phyloP scores from a whole-genome alignment of 2,329 filamentous ascomycete species.

The Paramyrothecium roridum region DNA sequence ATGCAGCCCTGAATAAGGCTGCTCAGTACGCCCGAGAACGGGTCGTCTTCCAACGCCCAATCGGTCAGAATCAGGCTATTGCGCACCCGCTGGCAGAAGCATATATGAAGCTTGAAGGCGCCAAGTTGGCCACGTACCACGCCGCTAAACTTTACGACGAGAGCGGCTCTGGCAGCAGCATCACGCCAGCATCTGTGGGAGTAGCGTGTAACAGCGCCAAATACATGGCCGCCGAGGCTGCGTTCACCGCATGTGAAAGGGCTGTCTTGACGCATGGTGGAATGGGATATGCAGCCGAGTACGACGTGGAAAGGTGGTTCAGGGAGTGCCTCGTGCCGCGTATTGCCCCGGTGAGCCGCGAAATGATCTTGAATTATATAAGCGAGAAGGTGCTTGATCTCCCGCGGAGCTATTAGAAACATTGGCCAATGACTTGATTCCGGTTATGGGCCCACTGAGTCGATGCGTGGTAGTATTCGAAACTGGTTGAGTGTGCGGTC shows the following conservation, averaged over 20 bases:
- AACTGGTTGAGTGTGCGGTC: too few species aligned
- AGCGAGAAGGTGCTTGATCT: slow-evolving; percentile 64
- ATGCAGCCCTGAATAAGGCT: slow-evolving; percentile 63
- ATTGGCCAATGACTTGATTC: too few species aligned
- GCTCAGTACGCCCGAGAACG: slow-evolving; percentile 64
- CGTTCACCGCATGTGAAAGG: slow-evolving; percentile 59
- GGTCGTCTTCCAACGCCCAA: slow-evolving; percentile 61
- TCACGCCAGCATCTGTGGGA: slow-evolving; percentile 55
- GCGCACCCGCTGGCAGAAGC: slow-evolving; percentile 63
- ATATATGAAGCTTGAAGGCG: slow-evolving; percentile 63
- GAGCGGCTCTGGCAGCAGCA: slow-evolving; percentile 44
- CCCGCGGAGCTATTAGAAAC: slow-evolving; percentile 66
- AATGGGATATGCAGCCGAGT: slow-evolving; percentile 64
- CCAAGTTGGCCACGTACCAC: slow-evolving; percentile 63
- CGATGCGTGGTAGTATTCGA: too few species aligned
- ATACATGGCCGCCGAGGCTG: slow-evolving; percentile 65
- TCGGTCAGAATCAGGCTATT: slow-evolving; percentile 65
- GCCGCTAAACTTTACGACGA: slow-evolving; percentile 61
- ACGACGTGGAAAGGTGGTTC: slow-evolving; percentile 64
- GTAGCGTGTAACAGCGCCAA: slow-evolving; percentile 69
- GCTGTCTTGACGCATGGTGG: slow-evolving; percentile 58
- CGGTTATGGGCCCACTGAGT: too few species aligned
- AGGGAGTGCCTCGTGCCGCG: slow-evolving; percentile 63
- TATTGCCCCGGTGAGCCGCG: slow-evolving; percentile 62
- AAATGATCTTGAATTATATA: slow-evolving; percentile 76